A percentile compares a stretch with the other conserved stretches of the same genome.
These are phyloP conservation scores for Aspergillus ruber DNA, from an alignment of 2,329 filamentous ascomycete genomes.

Conservation along the genomic window DNA sequence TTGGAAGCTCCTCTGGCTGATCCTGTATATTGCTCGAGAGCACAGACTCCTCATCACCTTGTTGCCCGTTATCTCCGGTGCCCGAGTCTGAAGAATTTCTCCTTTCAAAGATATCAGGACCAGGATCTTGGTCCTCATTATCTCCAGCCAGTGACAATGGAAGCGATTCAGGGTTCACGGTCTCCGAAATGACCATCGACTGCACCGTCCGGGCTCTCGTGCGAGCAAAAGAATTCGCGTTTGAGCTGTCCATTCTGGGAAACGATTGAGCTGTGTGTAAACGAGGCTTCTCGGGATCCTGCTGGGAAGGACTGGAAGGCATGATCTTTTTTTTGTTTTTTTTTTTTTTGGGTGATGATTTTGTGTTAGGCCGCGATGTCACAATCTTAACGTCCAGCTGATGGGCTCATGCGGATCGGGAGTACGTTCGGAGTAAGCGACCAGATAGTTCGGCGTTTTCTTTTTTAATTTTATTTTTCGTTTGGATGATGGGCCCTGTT, in stretches of 20 bases:
- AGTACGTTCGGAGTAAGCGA: not conserved
- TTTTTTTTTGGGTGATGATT: slow-evolving; percentile 13
- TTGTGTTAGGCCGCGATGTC: not conserved
- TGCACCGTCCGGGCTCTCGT: slow-evolving; percentile 22
- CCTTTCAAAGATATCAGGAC: slow-evolving; percentile 42
- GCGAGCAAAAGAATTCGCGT: slow-evolving; percentile 16
- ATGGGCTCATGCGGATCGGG: slow-evolving; percentile 22
- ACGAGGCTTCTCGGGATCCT: slow-evolving; percentile 18
- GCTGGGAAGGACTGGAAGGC: slow-evolving; percentile 19
- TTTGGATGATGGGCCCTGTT: not conserved
- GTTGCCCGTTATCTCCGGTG: slow-evolving; percentile 22
- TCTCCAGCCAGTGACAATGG: slow-evolving; percentile 14
- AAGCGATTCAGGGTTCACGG: slow-evolving; percentile 18
- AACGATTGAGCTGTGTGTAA: slow-evolving; percentile 25
- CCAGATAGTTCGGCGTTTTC: not conserved
- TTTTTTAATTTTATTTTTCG: not conserved
- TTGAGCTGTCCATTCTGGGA: slow-evolving; percentile 26
- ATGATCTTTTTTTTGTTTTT: slow-evolving; percentile 16
- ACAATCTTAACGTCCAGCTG: slow-evolving; percentile 16
- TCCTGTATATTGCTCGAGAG: slow-evolving; percentile 45
- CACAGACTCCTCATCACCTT: slow-evolving; percentile 28
- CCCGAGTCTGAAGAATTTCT: slow-evolving; percentile 27
- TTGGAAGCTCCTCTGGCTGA: slow-evolving; percentile 81
- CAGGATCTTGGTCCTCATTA: slow-evolving; percentile 18
- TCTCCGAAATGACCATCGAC: slow-evolving; percentile 16